Percentiles rank a stretch among this genome's conserved stretches.
Evolutionary conservation across 768 basidiomycete genomes (phyloP).

Genomic region (Agaricus blazei): DNA sequence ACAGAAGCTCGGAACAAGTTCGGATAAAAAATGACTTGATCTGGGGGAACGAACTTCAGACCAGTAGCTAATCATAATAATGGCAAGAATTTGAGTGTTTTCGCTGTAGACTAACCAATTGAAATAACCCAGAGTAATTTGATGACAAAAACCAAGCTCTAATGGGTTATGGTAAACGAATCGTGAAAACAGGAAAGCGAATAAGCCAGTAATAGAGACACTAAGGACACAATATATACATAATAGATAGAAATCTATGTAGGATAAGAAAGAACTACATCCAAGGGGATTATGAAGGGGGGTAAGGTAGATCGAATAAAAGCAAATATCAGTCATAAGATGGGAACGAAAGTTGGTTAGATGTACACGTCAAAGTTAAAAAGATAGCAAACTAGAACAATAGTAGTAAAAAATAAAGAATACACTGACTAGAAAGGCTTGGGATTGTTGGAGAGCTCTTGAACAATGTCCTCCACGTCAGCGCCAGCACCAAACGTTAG

Average conservation of each 20-base stretch:
- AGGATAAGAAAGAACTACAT: neutral
- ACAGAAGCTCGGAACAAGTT: too few species aligned
- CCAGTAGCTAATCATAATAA: too few species aligned
- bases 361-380: neutral
- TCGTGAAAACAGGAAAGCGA: too few species aligned
- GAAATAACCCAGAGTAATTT: too few species aligned
- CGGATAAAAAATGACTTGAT: too few species aligned
- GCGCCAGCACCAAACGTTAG: slow-evolving; percentile 10
- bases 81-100: too few species aligned
- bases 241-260: neutral
- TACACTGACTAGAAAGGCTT: neutral
- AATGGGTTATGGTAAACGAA: too few species aligned
- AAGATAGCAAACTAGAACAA: neutral
- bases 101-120: too few species aligned
- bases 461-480: slow-evolving; percentile 4
- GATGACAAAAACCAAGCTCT: too few species aligned
- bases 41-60: too few species aligned
- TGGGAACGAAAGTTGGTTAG: neutral
- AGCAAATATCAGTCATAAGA: neutral
- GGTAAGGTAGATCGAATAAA: neutral
- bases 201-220: neutral
- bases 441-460: slow-evolving; percentile 1
- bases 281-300: neutral
- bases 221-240: neutral
- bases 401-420: neutral